Evolutionary conservation across 169 alveolate genomes (phyloP).

Genomic region (Eimeria acervulina): DNA sequence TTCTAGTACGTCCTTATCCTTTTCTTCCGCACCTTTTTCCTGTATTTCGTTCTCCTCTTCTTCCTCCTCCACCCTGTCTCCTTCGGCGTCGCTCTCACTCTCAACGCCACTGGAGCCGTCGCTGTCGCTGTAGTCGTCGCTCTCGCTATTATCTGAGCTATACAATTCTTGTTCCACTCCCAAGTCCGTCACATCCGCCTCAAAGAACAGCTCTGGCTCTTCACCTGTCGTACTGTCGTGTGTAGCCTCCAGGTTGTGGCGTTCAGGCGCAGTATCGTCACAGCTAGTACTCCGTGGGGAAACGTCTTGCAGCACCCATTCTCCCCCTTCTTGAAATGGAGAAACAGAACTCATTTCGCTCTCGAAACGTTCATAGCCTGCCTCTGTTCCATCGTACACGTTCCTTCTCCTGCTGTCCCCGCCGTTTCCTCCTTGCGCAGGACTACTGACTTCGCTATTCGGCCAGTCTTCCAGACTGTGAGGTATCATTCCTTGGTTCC

Average conservation of each 20-base stretch:
- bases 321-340: background rate
- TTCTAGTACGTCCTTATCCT: background rate
- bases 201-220: constrained; percentile 5
- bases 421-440: background rate
- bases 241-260: background rate
- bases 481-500: background rate
- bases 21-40: background rate
- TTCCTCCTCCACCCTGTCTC: background rate
- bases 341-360: background rate
- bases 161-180: background rate
- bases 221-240: background rate
- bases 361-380: background rate
- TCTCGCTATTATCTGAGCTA: too few relatives aligned
- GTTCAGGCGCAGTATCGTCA: background rate
- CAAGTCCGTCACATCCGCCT: background rate
- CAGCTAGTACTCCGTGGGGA: background rate
- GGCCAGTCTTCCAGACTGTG: background rate
- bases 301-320: constrained; percentile 6
- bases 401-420: background rate
- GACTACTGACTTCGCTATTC: background rate
- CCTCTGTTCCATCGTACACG: background rate
- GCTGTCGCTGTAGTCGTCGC: background rate
- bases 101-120: background rate
- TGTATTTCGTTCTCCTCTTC: background rate
- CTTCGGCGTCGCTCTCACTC: background rate